Conservation (phyloP, 306 rosid species). For the Pyrus bretschneideri region DNA sequence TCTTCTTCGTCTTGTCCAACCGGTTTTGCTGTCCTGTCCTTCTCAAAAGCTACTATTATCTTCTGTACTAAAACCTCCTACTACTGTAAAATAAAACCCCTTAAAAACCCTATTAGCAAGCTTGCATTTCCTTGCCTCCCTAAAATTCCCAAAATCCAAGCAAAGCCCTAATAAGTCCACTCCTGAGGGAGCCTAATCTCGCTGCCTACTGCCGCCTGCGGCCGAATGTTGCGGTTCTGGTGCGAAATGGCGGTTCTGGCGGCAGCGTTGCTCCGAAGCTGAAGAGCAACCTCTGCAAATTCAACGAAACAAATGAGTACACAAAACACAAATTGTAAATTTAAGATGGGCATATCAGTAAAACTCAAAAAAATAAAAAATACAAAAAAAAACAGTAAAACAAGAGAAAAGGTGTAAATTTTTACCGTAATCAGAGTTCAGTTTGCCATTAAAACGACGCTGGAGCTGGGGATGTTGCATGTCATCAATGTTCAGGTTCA, state of each 20-base stretch:
- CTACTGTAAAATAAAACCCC: neutral
- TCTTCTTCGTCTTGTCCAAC: neutral
- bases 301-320: neutral
- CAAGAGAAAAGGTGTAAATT: neutral
- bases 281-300: constrained; percentile 17
- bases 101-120: neutral
- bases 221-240: constrained; percentile 34
- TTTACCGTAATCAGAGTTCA: constrained; percentile 37
- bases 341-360: neutral
- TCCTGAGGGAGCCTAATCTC: constrained; percentile 71
- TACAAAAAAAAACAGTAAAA: neutral
- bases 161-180: constrained; percentile 49
- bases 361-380: neutral
- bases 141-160: neutral
- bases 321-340: neutral
- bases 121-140: neutral
- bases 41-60: neutral
- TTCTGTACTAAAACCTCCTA: neutral
- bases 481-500: constrained; percentile 42
- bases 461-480: constrained; percentile 18
- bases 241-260: neutral
- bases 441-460: constrained; percentile 22
- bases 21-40: neutral
- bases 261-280: constrained; percentile 11
- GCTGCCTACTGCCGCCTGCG: constrained; percentile 24